A percentile compares a stretch with the other conserved stretches of the same genome.
Conservation (phyloP, 805 yeast genomes). For the Groenewaldozyma tartarivorans region DNA sequence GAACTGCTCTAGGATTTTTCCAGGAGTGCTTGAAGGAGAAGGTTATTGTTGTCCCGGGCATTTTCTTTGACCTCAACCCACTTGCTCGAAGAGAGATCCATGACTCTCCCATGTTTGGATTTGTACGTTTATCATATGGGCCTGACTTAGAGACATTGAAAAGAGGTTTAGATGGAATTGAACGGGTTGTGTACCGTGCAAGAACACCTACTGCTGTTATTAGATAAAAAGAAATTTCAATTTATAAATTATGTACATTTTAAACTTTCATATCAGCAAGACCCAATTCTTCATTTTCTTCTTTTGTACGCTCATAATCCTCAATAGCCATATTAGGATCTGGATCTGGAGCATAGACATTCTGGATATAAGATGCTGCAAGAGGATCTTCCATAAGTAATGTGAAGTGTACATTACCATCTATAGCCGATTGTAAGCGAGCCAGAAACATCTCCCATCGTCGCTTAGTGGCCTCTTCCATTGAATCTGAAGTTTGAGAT, state of each 20-base stretch:
- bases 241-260: not conserved
- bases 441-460: constrained; percentile 79
- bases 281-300: constrained; percentile 90
- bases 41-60: constrained; percentile 54
- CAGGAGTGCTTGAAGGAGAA: constrained; percentile 53
- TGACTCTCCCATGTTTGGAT: constrained; percentile 52
- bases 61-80: constrained; percentile 52
- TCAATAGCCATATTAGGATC: constrained; percentile 94
- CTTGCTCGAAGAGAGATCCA: constrained; percentile 37
- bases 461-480: constrained; percentile 67
- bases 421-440: constrained; percentile 64
- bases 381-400: constrained; percentile 88
- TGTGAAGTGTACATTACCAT: constrained; percentile 76
- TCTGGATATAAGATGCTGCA: constrained; percentile 91
- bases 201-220: not conserved
- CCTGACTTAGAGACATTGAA: constrained; percentile 44
- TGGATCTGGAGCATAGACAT: constrained; percentile 96
- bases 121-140: constrained; percentile 50
- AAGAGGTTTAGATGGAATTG: constrained; percentile 53
- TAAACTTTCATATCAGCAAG: constrained; percentile 36
- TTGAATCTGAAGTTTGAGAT: constrained; percentile 79
- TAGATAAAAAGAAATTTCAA: not conserved
- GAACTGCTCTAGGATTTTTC: constrained; percentile 52
- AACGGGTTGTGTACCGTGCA: constrained; percentile 29
- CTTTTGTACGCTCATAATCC: constrained; percentile 79